Base-by-base conservation (phyloP, 2,329 filamentous ascomycete genomes). In the Lasiodiplodia sp. region DNA sequence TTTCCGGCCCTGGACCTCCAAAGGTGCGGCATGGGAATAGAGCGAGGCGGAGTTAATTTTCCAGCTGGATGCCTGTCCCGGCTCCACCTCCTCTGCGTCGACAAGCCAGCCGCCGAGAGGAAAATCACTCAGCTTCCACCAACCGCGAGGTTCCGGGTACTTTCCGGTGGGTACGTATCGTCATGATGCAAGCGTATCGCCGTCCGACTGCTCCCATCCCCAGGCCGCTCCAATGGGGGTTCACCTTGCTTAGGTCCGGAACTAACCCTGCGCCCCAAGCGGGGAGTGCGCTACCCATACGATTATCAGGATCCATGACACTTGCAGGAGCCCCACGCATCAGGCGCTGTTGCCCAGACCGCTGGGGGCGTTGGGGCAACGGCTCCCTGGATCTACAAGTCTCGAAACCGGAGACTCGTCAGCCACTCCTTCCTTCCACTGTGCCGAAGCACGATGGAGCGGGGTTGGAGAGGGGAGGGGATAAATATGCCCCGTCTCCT, bases 341-440 rank as follows among this genome's bases (percentile, higher is more conserved):
- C 37, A 63, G 66, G 66, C 57, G 56, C 40, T 63, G 60, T 4
- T 52, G 47, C 66, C 66, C 56, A 68, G 56, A 62, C 57, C 47
- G 52, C 37, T 52, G 55, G 66, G 53, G 55, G 55, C 60, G 34
- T 60, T 62, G 56, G 56, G 57, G 40, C 49, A 63, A 60, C 55
- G 47, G 60, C 44, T 28, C 47, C 56, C 16, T 34, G 66, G 57
- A 25, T 55, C 49, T 23, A 62, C 66, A 63, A 58, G 66, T 44
- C 47, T 63, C 49, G 56, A 68, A 47, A 68, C 44, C 47, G 66
- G 66, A 51, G 53, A 49, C 47, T 60, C 56, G 66, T 68, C 66
- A 70, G 69, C 62, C 51, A 62, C 65, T 68, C 56, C 57, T 53
- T 68, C 31, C 57, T 68, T 69, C 68, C 68, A 34, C 67, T 62